These are phyloP conservation scores for Bimuria novae-zelandiae DNA, from an alignment of 2,329 filamentous ascomycete genomes.

Conservation along the genomic window DNA sequence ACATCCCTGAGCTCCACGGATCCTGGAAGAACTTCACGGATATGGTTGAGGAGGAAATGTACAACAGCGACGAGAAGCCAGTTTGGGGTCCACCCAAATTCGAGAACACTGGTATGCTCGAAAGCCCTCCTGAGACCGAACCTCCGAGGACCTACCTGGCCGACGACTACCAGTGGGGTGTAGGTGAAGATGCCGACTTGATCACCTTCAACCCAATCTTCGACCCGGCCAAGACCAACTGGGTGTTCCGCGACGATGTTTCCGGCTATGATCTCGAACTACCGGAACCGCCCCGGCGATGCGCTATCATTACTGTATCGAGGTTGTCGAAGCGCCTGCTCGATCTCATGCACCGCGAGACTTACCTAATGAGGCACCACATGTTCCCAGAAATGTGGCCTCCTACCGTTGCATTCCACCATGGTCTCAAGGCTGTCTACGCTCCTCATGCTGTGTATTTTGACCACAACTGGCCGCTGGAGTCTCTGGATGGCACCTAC, in stretches of 20 bases:
- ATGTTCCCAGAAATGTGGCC: slow-evolving; percentile 82
- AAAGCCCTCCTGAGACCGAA: slow-evolving; percentile 64
- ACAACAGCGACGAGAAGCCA: slow-evolving; percentile 53
- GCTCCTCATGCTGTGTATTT: slow-evolving; percentile 80
- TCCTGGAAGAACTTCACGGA: slow-evolving; percentile 70
- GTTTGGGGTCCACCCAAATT: slow-evolving; percentile 67
- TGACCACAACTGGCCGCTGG: slow-evolving; percentile 70
- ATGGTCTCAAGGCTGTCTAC: slow-evolving; percentile 78
- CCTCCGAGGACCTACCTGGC: slow-evolving; percentile 63
- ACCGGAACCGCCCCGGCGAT: slow-evolving; percentile 68
- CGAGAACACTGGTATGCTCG: slow-evolving; percentile 57
- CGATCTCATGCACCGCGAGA: slow-evolving; percentile 78
- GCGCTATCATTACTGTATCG: slow-evolving; percentile 78
- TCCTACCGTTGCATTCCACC: slow-evolving; percentile 72
- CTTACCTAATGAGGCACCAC: slow-evolving; percentile 69
- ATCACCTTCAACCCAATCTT: slow-evolving; percentile 81
- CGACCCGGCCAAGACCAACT: slow-evolving; percentile 72
- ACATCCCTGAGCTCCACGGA: slow-evolving; percentile 71
- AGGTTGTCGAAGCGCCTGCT: slow-evolving; percentile 73
- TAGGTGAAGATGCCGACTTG: slow-evolving; percentile 75
- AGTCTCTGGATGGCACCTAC: slow-evolving; percentile 53
- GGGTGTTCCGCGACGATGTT: slow-evolving; percentile 71
- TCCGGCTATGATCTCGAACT: slow-evolving; percentile 65
- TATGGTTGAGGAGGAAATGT: slow-evolving; percentile 64
- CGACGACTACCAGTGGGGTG: slow-evolving; percentile 75